phyloP scores from a whole-genome alignment of 257 asterid genomes.

The Lithospermum erythrorhizon region DNA sequence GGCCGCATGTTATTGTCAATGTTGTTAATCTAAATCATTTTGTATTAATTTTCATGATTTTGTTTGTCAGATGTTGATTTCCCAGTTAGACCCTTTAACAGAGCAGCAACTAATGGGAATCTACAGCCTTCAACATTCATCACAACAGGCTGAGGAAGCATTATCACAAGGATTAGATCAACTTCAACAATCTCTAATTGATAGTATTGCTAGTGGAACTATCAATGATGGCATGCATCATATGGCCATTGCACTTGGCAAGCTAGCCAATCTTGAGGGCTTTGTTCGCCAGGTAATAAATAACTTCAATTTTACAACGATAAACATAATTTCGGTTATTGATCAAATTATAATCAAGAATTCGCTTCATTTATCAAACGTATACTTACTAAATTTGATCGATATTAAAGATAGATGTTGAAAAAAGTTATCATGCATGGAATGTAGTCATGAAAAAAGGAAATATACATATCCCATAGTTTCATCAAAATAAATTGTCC shows the following conservation, averaged over 20 bases:
- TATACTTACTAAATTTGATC: too few species aligned
- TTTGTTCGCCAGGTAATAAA: slow-evolving; percentile 72
- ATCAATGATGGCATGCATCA: slow-evolving; percentile 70
- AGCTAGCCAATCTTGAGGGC: slow-evolving; percentile 79
- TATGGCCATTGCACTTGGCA: slow-evolving; percentile 82
- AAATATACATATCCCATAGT: not conserved
- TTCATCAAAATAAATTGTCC: too few species aligned
- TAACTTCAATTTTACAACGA: not conserved
- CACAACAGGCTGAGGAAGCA: slow-evolving; percentile 93
- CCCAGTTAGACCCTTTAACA: slow-evolving; percentile 73
- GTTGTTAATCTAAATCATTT: not conserved
- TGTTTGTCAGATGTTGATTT: slow-evolving; percentile 49
- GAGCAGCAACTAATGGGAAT: slow-evolving; percentile 90
- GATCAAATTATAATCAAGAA: too few species aligned
- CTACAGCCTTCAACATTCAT: slow-evolving; percentile 74
- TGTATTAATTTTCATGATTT: not conserved
- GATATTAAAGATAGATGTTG: too few species aligned
- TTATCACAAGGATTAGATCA: slow-evolving; percentile 89
- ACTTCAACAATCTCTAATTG: slow-evolving; percentile 66
- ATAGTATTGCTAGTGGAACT: slow-evolving; percentile 48
- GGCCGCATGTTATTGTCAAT: too few species aligned
- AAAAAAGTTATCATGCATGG: not conserved
- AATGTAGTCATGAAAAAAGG: not conserved
- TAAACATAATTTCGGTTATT: too few species aligned
- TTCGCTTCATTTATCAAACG: too few species aligned